phyloP scores from a whole-genome alignment of 768 basidiomycete genomes.

The Paxillus rubicundulus region DNA sequence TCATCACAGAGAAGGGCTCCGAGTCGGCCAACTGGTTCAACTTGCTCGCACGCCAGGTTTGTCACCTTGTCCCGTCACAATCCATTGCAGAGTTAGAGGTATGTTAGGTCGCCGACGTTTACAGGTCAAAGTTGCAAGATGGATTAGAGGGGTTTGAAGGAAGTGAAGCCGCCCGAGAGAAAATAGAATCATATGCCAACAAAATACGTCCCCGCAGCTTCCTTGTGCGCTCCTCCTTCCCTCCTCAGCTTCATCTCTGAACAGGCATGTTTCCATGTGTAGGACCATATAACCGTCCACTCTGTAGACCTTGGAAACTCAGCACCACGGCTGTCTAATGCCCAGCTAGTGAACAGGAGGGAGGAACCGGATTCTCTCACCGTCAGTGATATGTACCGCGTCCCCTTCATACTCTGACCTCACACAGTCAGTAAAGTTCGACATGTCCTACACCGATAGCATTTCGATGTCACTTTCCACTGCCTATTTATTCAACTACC shows the following conservation, averaged over 20 bases:
- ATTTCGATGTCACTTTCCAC: conserved; percentile 81
- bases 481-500: conserved; percentile 83
- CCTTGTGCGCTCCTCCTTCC: conserved; percentile 45
- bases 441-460: conserved; percentile 80
- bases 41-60: conserved; percentile 74
- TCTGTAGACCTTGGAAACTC: conserved; percentile 79
- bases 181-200: conserved; percentile 82
- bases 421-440: conserved; percentile 73
- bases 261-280: conserved; percentile 2
- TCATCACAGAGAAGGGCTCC: conserved; percentile 23
- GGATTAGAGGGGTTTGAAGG: conserved; percentile 70
- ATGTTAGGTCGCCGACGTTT: conserved; percentile 62
- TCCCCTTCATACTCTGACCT: conserved; percentile 14
- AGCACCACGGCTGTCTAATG: conserved; percentile 76
- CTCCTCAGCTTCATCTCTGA: neutral
- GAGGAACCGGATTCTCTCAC: conserved; percentile 19
- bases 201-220: conserved; percentile 66
- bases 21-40: conserved; percentile 96
- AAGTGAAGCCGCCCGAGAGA: conserved; percentile 76
- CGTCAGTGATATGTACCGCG: conserved; percentile 24
- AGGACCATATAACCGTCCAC: conserved; percentile 88
- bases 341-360: conserved; percentile 41
- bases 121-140: conserved; percentile 73
- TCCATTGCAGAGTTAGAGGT: neutral
- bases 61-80: conserved; percentile 14